Evolutionary conservation across 495 filamentous ascomycete species (phyloP).

Genomic region (Glonium stellatum): DNA sequence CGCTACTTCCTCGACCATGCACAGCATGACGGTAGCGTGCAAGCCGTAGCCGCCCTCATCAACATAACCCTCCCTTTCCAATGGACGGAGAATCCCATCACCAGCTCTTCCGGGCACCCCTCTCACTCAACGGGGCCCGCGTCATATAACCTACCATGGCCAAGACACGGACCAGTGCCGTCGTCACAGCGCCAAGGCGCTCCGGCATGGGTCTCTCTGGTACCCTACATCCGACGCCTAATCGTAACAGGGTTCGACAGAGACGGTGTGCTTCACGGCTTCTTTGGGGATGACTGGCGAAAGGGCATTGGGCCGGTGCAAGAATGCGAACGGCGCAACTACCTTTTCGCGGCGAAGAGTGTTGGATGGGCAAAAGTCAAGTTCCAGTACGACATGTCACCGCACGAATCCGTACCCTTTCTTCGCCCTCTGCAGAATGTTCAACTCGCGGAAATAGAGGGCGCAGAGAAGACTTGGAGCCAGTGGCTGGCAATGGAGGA

Average conservation of each 20-base stretch:
- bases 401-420: slow-evolving; percentile 78
- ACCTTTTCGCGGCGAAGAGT: slow-evolving; percentile 89
- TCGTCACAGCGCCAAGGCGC: slow-evolving; percentile 23
- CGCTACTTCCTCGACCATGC: slow-evolving; percentile 90
- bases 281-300: slow-evolving; percentile 90
- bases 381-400: slow-evolving; percentile 76
- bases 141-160: slow-evolving; percentile 25
- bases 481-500: slow-evolving; percentile 91
- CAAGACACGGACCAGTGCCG: slow-evolving; percentile 20
- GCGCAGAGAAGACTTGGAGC: slow-evolving; percentile 74
- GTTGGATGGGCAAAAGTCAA: slow-evolving; percentile 83
- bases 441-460: slow-evolving; percentile 71
- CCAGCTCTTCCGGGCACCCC: slow-evolving; percentile 29
- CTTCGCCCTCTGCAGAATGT: slow-evolving; percentile 69
- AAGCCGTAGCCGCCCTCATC: slow-evolving; percentile 84
- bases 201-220: slow-evolving; percentile 55
- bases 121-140: slow-evolving; percentile 30
- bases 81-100: slow-evolving; percentile 36
- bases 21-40: slow-evolving; percentile 73
- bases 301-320: slow-evolving; percentile 72
- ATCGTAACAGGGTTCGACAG: slow-evolving; percentile 88
- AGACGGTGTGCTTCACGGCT: slow-evolving; percentile 77
- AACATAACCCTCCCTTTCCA: slow-evolving; percentile 78
- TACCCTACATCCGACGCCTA: slow-evolving; percentile 84
- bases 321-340: slow-evolving; percentile 87